phyloP scores from a whole-genome alignment of 202 grass and related monocot species.

The Setaria italica region DNA sequence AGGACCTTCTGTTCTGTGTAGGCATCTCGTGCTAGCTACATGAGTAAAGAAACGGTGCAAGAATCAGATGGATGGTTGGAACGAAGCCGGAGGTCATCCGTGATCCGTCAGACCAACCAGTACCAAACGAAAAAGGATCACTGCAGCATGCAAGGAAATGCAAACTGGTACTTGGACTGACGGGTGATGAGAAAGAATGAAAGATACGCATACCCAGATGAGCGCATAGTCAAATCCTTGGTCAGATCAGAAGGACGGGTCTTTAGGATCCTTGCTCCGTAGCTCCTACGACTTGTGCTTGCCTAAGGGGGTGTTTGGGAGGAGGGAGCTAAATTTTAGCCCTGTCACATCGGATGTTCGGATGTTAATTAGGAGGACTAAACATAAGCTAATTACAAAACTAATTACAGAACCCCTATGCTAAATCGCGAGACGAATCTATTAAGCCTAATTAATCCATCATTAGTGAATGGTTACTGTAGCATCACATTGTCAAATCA shows the following conservation, averaged over 20 bases:
- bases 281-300: constrained; percentile 27
- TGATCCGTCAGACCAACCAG: constrained; percentile 5
- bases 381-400: too few species aligned
- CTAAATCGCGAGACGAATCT: too few species aligned
- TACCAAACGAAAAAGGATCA: not conserved
- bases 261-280: constrained; percentile 7
- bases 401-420: too few species aligned
- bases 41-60: constrained; percentile 16
- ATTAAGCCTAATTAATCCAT: too few species aligned
- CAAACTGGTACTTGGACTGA: not conserved
- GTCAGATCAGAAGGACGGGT: not conserved
- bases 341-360: too few species aligned
- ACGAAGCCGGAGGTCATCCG: not conserved
- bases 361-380: too few species aligned
- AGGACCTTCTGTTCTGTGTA: constrained; percentile 21
- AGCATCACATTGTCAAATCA: too few species aligned
- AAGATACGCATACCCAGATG: constrained; percentile 7
- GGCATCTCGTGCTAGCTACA: constrained; percentile 20
- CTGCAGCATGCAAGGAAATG: constrained; percentile 2
- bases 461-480: too few species aligned
- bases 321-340: too few species aligned
- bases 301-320: not conserved
- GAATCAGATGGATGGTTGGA: constrained; percentile 21
- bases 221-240: constrained; percentile 27
- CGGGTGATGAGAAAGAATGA: not conserved